Evolutionary conservation across 2,329 filamentous ascomycete species (phyloP).

Genomic region (Monosporascus sp.): DNA sequence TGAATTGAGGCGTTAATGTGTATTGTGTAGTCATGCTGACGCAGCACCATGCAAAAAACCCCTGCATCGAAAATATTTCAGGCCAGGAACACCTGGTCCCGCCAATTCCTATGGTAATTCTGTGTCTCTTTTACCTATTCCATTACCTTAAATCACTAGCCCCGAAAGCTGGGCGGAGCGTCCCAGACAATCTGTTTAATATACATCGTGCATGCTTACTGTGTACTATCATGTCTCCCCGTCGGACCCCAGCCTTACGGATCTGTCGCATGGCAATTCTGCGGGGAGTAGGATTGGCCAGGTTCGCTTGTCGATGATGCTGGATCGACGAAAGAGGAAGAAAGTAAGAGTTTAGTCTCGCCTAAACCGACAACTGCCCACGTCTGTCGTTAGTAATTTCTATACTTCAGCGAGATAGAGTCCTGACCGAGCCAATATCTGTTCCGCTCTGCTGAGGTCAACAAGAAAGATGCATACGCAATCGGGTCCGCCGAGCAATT

Average conservation of each 20-base stretch:
- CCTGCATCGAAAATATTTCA: background rate
- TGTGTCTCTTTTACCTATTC: background rate
- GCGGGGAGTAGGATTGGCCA: background rate
- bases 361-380: background rate
- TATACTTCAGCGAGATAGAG: too few species aligned
- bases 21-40: too few species aligned
- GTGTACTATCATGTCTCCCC: background rate
- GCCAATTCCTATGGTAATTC: background rate
- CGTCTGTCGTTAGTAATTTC: background rate
- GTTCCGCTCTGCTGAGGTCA: too few species aligned
- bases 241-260: background rate
- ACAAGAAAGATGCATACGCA: too few species aligned
- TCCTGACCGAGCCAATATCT: too few species aligned
- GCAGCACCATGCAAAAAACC: background rate
- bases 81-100: background rate
- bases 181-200: background rate
- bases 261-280: background rate
- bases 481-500: too few species aligned
- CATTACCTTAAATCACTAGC: too few species aligned
- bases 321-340: background rate
- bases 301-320: background rate
- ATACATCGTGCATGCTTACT: background rate
- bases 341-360: background rate
- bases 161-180: background rate
- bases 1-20: too few species aligned